Percentiles rank a stretch among this genome's conserved stretches.
Conservation (phyloP, 225 moss, liverwort and hornwort species). For the Antitrichia curtipendula region DNA sequence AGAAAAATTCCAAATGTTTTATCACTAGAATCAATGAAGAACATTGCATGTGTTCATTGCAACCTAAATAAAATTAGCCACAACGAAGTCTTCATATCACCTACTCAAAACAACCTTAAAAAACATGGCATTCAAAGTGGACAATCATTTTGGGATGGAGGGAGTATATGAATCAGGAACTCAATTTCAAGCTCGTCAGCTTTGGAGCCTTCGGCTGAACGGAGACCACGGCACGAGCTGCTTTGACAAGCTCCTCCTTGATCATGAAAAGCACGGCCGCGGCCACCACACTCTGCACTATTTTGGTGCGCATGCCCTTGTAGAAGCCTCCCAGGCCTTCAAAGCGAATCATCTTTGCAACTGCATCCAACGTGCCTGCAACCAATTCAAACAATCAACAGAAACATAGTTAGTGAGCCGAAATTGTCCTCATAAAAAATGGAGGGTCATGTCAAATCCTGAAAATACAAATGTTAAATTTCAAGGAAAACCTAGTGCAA, state of each 20-base stretch:
- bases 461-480: not conserved
- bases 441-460: not conserved
- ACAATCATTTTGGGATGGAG: too few relatives aligned
- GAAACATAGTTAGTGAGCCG: not conserved
- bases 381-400: not conserved
- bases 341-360: conserved; percentile 56
- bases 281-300: conserved; percentile 75
- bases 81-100: too few relatives aligned
- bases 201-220: conserved; percentile 1
- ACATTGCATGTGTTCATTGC: too few relatives aligned
- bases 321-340: conserved; percentile 75
- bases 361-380: conserved; percentile 63
- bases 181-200: not conserved
- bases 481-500: not conserved
- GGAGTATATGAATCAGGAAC: not conserved
- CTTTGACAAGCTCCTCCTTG: conserved; percentile 83
- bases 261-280: conserved; percentile 85
- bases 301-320: conserved; percentile 85
- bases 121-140: too few relatives aligned
- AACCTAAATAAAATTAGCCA: too few relatives aligned
- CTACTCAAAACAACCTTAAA: too few relatives aligned
- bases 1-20: too few relatives aligned
- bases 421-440: too few relatives aligned
- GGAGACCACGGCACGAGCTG: conserved; percentile 33
- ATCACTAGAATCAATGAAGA: too few relatives aligned